A percentile compares a stretch with the other conserved stretches of the same genome.
Conservation (phyloP, 495 filamentous ascomycete species). For the Xanthoparmelia taractica region DNA sequence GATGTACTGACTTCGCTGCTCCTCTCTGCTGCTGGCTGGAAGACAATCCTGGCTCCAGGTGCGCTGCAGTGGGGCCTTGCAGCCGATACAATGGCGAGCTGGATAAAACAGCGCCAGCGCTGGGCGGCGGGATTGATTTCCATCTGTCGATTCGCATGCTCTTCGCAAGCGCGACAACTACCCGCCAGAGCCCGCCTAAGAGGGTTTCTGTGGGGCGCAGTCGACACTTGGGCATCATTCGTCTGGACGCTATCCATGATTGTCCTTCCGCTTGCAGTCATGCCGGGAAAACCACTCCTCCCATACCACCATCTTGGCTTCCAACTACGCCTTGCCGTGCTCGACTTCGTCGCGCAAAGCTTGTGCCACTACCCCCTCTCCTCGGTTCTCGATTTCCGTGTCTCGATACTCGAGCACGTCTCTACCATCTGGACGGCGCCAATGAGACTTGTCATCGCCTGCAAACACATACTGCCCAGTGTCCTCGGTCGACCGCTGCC, state of each 20-base stretch:
- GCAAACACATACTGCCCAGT: background rate
- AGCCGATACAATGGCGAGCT: constrained; percentile 40
- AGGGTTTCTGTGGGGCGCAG: background rate
- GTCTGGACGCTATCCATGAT: background rate
- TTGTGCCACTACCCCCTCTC: background rate
- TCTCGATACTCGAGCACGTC: background rate
- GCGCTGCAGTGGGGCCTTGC: constrained; percentile 45
- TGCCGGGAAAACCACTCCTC: background rate
- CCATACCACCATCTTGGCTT: no score
- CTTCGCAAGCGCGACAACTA: background rate
- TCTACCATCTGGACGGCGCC: background rate
- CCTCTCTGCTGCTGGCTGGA: constrained; percentile 38
- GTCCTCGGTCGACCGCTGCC: background rate
- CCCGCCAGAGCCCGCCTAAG: background rate
- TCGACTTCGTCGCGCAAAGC: constrained; percentile 3
- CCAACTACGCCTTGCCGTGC: background rate
- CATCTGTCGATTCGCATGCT: background rate
- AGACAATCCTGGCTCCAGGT: constrained; percentile 42
- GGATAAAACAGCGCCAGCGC: constrained; percentile 44
- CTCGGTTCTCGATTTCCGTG: background rate
- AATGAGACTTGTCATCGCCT: background rate
- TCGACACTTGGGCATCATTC: background rate
- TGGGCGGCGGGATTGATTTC: constrained; percentile 31
- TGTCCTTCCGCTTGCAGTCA: background rate
- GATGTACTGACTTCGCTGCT: constrained; percentile 44